Base-by-base conservation (phyloP, 768 basidiomycete genomes). In the Suillus discolor region DNA sequence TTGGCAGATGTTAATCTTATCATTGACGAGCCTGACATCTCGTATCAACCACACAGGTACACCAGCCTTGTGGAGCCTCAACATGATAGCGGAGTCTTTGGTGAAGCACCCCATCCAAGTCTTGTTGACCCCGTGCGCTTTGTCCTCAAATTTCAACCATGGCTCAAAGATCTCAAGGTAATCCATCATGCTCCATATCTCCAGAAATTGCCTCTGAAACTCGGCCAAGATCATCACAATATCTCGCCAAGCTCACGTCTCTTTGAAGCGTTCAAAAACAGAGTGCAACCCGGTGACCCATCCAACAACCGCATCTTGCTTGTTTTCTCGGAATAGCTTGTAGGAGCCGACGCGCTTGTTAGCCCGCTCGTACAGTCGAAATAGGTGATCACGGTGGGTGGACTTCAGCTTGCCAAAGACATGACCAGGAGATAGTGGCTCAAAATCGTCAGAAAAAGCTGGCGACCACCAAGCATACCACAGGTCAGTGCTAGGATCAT, bases 101-200 rank as follows among this genome's bases (percentile, higher is more conserved):
- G 61, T 62, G 61, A 62, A 62, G 45, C 38, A 39, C 6, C 61
- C 61, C 61, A 62, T 62, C 61, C 38, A 53, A 39, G n/a, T 23
- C 31, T 39, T 62, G 41, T 62, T 44, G 39, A 62, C n/a, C 31
- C 13, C n/a, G 0, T 47, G 38, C 3, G 1, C 20, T 4, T 5
- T 47, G 45, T 47, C 45, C 45, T 47, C 45, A 4, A 47, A 47
- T 47, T 47, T 47, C n/a, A 62, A n/a, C 31, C n/a, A 44, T 4
- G 20, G 61, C n/a, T 23, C 39, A 45, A 62, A 41, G 0, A 45
- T 62, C 25, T 53, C 13, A 6, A 41, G n/a, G 31, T 53, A 62
- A 44, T 62, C 12, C 12, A 39, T 12, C 39, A 41, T 42, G n/a
- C 20, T 44, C 20, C 45, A 45, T n/a, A 62, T 41, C n/a, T 62